Percentiles rank a stretch among this genome's conserved stretches.
phyloP scores from a whole-genome alignment of 2,329 filamentous ascomycete genomes.

The Clonostachys sp. region DNA sequence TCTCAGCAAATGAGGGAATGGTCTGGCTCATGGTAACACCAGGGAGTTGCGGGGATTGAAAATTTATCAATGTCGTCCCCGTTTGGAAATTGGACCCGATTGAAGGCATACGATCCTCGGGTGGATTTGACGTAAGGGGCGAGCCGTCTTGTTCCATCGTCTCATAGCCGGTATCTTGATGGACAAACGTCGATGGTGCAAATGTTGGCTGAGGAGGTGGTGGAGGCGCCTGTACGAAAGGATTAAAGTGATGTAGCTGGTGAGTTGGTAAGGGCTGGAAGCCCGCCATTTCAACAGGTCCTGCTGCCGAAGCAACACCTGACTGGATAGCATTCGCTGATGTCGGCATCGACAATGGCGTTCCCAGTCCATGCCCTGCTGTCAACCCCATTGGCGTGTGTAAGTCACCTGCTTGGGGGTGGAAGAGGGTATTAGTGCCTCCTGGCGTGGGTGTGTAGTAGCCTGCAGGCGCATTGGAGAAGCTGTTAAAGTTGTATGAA shows the following conservation, averaged over 20 bases:
- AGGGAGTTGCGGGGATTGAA: slow-evolving; percentile 45
- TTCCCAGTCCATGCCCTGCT: slow-evolving; percentile 60
- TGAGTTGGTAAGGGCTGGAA: slow-evolving; percentile 62
- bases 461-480: slow-evolving; percentile 73
- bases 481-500: slow-evolving; percentile 73
- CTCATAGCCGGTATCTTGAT: slow-evolving; percentile 77
- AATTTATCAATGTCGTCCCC: slow-evolving; percentile 54
- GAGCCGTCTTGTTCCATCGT: slow-evolving; percentile 72
- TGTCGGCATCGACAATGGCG: slow-evolving; percentile 74
- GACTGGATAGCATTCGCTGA: slow-evolving; percentile 61
- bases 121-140: slow-evolving; percentile 31
- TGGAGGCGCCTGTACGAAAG: slow-evolving; percentile 54
- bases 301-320: slow-evolving; percentile 25
- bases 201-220: slow-evolving; percentile 56
- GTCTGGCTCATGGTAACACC: slow-evolving; percentile 38
- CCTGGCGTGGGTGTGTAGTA: slow-evolving; percentile 89
- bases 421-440: slow-evolving; percentile 74
- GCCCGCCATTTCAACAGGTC: slow-evolving; percentile 60
- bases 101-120: slow-evolving; percentile 46
- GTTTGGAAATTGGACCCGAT: slow-evolving; percentile 59
- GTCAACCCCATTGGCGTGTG: slow-evolving; percentile 58
- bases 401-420: slow-evolving; percentile 78
- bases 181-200: slow-evolving; percentile 75
- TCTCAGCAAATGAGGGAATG: slow-evolving; percentile 54
- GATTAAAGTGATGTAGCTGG: slow-evolving; percentile 63